Evolutionary conservation across 1,284 basidiomycete species (phyloP).

Genomic region (Irpex sp.): DNA sequence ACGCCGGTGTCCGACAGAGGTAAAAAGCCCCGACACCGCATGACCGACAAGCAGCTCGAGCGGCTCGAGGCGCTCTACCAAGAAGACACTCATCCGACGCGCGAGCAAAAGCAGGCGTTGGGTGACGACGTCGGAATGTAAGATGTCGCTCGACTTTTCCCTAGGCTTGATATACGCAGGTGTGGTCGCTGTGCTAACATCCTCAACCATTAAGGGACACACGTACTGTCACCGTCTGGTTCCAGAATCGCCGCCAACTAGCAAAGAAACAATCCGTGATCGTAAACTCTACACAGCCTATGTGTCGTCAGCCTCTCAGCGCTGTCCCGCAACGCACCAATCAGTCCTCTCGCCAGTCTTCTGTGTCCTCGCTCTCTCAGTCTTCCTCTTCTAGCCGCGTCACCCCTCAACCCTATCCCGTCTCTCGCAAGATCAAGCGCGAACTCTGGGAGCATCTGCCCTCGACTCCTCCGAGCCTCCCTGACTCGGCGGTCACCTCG

Average conservation of each 20-base stretch:
- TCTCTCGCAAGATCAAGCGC: conserved; percentile 7
- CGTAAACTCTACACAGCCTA: conserved; percentile 6
- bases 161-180: conserved; percentile 2
- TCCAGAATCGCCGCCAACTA: conserved; percentile 27
- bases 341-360: conserved; percentile 7
- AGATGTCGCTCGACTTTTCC: conserved; percentile 10
- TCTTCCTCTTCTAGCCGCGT: not conserved
- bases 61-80: conserved; percentile 34
- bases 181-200: not conserved
- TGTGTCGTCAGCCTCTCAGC: conserved; percentile 11
- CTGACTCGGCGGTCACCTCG: conserved; percentile 4
- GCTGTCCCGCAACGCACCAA: not conserved
- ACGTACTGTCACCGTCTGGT: conserved; percentile 27
- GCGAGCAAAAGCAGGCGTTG: conserved; percentile 32
- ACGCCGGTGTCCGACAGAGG: conserved; percentile 9
- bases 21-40: conserved; percentile 32
- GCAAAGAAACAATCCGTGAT: conserved; percentile 13
- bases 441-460: conserved; percentile 21
- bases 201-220: conserved; percentile 14
- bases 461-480: conserved; percentile 14
- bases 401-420: not conserved
- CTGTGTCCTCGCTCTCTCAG: conserved; percentile 11
- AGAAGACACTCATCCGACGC: conserved; percentile 34
- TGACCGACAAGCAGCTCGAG: conserved; percentile 34
- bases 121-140: conserved; percentile 35